Evolutionary conservation across 257 asterid species (phyloP), one percentile per base, ranked within the genome.

Genomic region (Ophiorrhiza pumila): DNA sequence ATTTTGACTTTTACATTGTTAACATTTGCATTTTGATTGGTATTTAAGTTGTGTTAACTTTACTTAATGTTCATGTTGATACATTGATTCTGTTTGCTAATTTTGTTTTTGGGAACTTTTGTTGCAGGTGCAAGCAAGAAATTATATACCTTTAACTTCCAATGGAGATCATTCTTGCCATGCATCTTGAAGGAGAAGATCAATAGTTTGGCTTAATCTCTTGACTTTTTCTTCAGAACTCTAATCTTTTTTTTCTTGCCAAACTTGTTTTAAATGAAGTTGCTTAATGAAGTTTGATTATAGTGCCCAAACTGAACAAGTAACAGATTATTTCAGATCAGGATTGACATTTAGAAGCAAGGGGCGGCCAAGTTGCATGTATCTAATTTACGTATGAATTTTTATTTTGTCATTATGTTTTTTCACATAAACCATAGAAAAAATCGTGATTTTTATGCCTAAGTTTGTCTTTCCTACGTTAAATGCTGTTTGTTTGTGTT

Each of bases 361-460:
- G n/a, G n/a, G n/a, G n/a, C n/a, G n/a, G n/a, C n/a, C n/a, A n/a
- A n/a, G n/a, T n/a, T n/a, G n/a, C n/a, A n/a, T n/a, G n/a, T n/a
- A 39, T 9, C 29, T 25, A 32, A 27, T 32, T 59, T 17, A 4
- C 4, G 57, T 1, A 10, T 7, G 42, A 11, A 5, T 8, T 25
- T 23, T 14, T 22, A 2, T 12, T 29, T 56, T 15, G 23, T 5
- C 8, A 18, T 12, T 39, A 12, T 42, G 3, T 59, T 43, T 31
- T 29, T 56, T 37, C n/a, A 12, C 45, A 61, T 8, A 49, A 15
- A 73, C 46, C 46, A 13, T 32, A 11, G 63, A 63, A 69, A 74
- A 65, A 57, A 57, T 77, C 74, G 20, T 66, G 83, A 82, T 80
- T 66, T 82, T 80, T 69, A 43, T 55, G 58, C 68, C 29, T 41